These are phyloP conservation scores for Apiotrichum domesticum DNA, from an alignment of 1,284 basidiomycete species.

Conservation along the genomic window DNA sequence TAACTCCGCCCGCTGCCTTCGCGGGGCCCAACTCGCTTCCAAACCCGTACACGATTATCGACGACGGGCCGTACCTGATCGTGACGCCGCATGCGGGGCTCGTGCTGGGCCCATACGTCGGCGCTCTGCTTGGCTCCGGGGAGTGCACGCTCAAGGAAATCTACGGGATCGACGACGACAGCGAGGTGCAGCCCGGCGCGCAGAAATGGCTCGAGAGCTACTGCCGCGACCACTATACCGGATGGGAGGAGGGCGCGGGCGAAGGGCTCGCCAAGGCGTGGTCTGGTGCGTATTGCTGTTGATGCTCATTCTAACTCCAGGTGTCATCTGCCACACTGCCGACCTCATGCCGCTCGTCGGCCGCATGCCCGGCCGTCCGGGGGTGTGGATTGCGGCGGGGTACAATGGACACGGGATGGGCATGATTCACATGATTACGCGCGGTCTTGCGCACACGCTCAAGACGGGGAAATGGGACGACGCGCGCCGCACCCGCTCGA, in stretches of 20 bases:
- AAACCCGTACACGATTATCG: constrained; percentile 19
- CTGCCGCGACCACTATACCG: constrained; percentile 16
- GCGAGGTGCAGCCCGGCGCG: not conserved
- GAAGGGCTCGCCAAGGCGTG: constrained; percentile 26
- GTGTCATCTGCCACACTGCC: constrained; percentile 24
- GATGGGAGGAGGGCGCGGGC: constrained; percentile 22
- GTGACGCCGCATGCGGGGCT: constrained; percentile 23
- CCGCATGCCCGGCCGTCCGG: constrained; percentile 9
- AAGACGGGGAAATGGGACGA: constrained; percentile 20
- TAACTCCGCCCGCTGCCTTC: constrained; percentile 20
- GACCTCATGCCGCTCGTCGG: constrained; percentile 31
- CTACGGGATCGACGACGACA: constrained; percentile 13
- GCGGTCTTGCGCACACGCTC: constrained; percentile 19
- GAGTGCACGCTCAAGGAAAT: not conserved
- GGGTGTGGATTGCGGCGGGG: constrained; percentile 12
- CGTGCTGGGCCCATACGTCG: constrained; percentile 18
- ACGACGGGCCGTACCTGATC: constrained; percentile 27
- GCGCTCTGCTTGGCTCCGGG: not conserved
- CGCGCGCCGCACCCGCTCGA: no score
- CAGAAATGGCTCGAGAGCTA: constrained; percentile 5
- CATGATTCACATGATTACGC: constrained; percentile 19
- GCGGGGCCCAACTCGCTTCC: constrained; percentile 15
- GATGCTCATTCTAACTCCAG: not conserved
- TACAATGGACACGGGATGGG: constrained; percentile 28
- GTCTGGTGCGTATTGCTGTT: constrained; percentile 4